Percentiles rank a stretch among this genome's conserved stretches.
These are phyloP conservation scores for Microcera coccophila DNA, from an alignment of 2,329 filamentous ascomycete species.

Conservation along the genomic window DNA sequence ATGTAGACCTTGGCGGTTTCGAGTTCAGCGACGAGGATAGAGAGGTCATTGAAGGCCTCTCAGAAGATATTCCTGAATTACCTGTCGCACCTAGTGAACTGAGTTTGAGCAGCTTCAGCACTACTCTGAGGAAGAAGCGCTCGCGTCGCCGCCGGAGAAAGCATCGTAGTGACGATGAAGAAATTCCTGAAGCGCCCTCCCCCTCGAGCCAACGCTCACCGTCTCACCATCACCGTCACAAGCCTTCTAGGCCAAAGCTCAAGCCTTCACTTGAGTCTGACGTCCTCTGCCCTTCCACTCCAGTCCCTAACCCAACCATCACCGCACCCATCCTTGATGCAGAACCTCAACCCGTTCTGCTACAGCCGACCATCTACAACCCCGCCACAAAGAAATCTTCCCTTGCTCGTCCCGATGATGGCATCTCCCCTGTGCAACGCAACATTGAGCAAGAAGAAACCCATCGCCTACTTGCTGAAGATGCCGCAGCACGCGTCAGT, in stretches of 20 bases:
- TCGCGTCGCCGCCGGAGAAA: slow-evolving; percentile 37
- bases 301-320: slow-evolving; percentile 38
- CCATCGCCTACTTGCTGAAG: slow-evolving; percentile 54
- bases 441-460: slow-evolving; percentile 54
- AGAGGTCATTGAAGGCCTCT: slow-evolving; percentile 29
- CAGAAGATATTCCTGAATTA: slow-evolving; percentile 34
- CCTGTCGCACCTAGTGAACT: slow-evolving; percentile 21
- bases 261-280: slow-evolving; percentile 25
- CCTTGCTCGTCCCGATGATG: slow-evolving; percentile 33
- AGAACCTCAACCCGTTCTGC: slow-evolving; percentile 49
- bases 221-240: slow-evolving; percentile 20
- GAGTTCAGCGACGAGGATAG: slow-evolving; percentile 35
- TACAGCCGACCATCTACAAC: slow-evolving; percentile 57
- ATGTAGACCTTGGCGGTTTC: slow-evolving; percentile 38
- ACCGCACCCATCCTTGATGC: slow-evolving; percentile 48
- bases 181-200: slow-evolving; percentile 13
- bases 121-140: slow-evolving; percentile 46
- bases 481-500: slow-evolving; percentile 50
- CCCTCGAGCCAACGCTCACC: slow-evolving; percentile 19
- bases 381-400: slow-evolving; percentile 30
- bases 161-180: slow-evolving; percentile 30
- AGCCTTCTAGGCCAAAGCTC: slow-evolving; percentile 23
- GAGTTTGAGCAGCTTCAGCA: slow-evolving; percentile 38
- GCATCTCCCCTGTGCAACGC: slow-evolving; percentile 56
- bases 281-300: slow-evolving; percentile 23